Percentiles rank a stretch among this genome's conserved stretches.
Evolutionary conservation across 257 asterid genomes (phyloP).

Genomic region (Coffea eugenioides): DNA sequence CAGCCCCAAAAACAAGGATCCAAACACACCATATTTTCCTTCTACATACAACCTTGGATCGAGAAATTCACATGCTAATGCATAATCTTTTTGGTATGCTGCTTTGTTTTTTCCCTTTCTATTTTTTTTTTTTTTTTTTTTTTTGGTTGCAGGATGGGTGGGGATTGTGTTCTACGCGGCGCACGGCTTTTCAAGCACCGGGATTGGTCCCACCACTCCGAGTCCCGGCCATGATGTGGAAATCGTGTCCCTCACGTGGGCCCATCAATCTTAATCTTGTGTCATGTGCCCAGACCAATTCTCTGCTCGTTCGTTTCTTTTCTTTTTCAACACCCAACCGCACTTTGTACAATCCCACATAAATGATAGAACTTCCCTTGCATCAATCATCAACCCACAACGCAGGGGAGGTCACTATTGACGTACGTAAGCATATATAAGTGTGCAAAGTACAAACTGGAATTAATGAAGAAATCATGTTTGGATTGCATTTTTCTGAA

Average conservation of each 20-base stretch:
- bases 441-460: too few relatives aligned
- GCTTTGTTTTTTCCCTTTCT: too few relatives aligned
- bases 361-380: not conserved
- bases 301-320: not conserved
- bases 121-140: too few relatives aligned
- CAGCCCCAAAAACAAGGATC: too few relatives aligned
- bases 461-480: too few relatives aligned
- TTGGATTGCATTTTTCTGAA: too few relatives aligned
- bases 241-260: constrained; percentile 12
- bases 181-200: not conserved
- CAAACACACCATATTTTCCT: too few relatives aligned
- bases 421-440: too few relatives aligned
- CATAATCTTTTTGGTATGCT: too few relatives aligned
- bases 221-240: not conserved
- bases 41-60: too few relatives aligned
- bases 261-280: not conserved
- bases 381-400: not conserved
- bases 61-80: too few relatives aligned
- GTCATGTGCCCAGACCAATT: not conserved
- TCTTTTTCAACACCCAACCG: not conserved
- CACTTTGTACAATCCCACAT: not conserved
- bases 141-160: not conserved
- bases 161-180: constrained; percentile 3
- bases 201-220: not conserved
- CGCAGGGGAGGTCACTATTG: too few relatives aligned